Conservation (phyloP, 305 asterid genomes). For the Lippia alba region DNA sequence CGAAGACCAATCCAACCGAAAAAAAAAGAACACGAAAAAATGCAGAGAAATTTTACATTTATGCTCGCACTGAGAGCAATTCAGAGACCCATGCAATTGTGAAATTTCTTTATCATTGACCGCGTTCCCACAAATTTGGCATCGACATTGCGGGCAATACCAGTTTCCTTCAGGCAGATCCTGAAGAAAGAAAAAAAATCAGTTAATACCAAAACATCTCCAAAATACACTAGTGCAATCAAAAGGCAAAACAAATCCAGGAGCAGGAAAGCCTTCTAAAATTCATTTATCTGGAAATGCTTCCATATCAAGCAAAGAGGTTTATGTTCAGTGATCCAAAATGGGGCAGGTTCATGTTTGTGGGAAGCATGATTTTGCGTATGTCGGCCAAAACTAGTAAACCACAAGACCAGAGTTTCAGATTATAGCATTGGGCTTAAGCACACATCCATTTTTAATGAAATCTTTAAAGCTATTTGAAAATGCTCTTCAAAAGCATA, state of each 20-base stretch:
- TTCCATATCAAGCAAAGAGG: conserved; percentile 12
- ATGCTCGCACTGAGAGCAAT: conserved; percentile 85
- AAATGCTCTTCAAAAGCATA: conserved; percentile 16
- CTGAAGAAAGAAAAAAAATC: conserved; percentile 52
- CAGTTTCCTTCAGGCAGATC: conserved; percentile 97
- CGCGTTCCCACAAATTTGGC: conserved; percentile 79
- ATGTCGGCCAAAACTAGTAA: neutral
- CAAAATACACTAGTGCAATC: conserved; percentile 30
- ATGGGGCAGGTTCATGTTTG: neutral
- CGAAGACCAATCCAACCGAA: conserved; percentile 24
- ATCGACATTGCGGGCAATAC: conserved; percentile 93
- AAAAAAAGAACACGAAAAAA: conserved; percentile 19
- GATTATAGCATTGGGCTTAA: conserved; percentile 6
- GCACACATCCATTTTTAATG: conserved; percentile 11
- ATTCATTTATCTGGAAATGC: neutral
- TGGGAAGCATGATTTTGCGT: conserved; percentile 15
- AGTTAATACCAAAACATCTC: conserved; percentile 33
- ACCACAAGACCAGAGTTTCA: neutral
- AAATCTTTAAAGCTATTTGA: conserved; percentile 8
- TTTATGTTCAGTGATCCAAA: conserved; percentile 12
- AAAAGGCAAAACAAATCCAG: conserved; percentile 24
- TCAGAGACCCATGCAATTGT: conserved; percentile 50
- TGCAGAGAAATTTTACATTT: conserved; percentile 61
- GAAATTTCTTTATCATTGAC: conserved; percentile 60
- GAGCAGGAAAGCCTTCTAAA: neutral